Conservation (phyloP, 108 stramenopile species). For the Mediolabrus comicus region DNA sequence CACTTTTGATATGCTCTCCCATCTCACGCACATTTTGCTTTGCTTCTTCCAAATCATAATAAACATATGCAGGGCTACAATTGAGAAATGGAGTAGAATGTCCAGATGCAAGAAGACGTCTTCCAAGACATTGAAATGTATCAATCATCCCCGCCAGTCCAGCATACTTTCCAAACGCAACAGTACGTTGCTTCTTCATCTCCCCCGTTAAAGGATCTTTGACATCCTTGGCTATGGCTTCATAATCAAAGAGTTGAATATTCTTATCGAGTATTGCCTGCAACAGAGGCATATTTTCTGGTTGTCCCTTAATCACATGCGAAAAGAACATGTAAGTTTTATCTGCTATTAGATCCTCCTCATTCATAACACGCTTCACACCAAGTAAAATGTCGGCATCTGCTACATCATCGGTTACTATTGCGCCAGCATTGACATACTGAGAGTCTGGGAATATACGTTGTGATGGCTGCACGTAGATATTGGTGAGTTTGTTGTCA, state of each 20-base stretch:
- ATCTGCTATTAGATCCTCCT: slow-evolving; percentile 42
- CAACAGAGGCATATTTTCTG: slow-evolving; percentile 71
- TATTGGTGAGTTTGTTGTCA: too few species aligned
- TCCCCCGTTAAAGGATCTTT: slow-evolving; percentile 17
- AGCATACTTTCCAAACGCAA: slow-evolving; percentile 89
- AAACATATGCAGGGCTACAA: slow-evolving; percentile 67
- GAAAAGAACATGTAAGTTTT: slow-evolving; percentile 85
- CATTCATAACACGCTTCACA: slow-evolving; percentile 74
- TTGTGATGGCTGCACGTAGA: slow-evolving; percentile 73
- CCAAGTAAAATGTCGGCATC: slow-evolving; percentile 72
- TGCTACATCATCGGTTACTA: slow-evolving; percentile 61
- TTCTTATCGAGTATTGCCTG: slow-evolving; percentile 62
- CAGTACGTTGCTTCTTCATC: slow-evolving; percentile 57
- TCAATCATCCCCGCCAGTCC: slow-evolving; percentile 89
- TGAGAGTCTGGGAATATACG: slow-evolving; percentile 73
- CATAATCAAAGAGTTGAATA: slow-evolving; percentile 84
- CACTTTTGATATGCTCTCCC: slow-evolving; percentile 48
- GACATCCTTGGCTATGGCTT: slow-evolving; percentile 60
- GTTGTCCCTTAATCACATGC: slow-evolving; percentile 85
- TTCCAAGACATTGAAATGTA: slow-evolving; percentile 73
- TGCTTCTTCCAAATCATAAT: slow-evolving; percentile 60
- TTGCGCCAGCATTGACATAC: slow-evolving; percentile 73
- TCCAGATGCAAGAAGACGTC: slow-evolving; percentile 63
- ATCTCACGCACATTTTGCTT: slow-evolving; percentile 45
- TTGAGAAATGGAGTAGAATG: slow-evolving; percentile 78